Base-by-base conservation (phyloP, 1,284 basidiomycete species). In the Papiliotrema flavescens region DNA sequence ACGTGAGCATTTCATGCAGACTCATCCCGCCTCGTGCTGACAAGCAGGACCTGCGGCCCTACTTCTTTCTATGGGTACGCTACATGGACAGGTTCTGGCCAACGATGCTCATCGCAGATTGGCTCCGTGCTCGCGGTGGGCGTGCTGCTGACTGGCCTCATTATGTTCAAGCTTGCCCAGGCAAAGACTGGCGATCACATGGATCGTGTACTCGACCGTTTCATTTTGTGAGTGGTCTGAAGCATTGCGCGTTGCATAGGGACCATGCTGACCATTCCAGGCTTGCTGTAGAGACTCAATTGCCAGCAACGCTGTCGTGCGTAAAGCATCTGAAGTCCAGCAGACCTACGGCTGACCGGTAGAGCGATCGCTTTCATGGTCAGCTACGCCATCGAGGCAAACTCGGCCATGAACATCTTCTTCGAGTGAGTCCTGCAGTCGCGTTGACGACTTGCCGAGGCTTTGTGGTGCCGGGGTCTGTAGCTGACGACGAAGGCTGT, bases 11-110 rank as follows among this genome's bases (percentile, higher is more conserved):
- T n/a, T n/a, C n/a, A n/a, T n/a, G n/a, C n/a, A n/a, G n/a, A n/a
- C n/a, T 26, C 23, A 44, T 22, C 7, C 23, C 6, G 14, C 9
- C 42, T 26, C n/a, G 17, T 19, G 23, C 40, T 42, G 20, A 42
- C 11, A 20, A 44, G 17, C 42, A 36, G 47, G 19, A 22, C n/a
- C 32, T 49, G 4, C 14, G 23, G 11, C 47, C 47, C 19, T 49
- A 49, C 36, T 35, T 49, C 11, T 49, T 49, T n/a, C 15, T 39
- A 11, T 49, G 47, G 47, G 47, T 49, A 40, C 20, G 36, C 15
- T 23, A 11, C 37, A 34, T 15, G 34, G 37, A 17, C 5, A 23
- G 14, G 34, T 37, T 44, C 23, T 11, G 7, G 7, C 4, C 19
- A 20, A 4, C 4, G 5, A 8, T 5, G n/a, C 42, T 26, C 5